Percentiles rank a stretch among this genome's conserved stretches.
phyloP scores from a whole-genome alignment of 163 green algal genomes.

The Picocystis sp. region DNA sequence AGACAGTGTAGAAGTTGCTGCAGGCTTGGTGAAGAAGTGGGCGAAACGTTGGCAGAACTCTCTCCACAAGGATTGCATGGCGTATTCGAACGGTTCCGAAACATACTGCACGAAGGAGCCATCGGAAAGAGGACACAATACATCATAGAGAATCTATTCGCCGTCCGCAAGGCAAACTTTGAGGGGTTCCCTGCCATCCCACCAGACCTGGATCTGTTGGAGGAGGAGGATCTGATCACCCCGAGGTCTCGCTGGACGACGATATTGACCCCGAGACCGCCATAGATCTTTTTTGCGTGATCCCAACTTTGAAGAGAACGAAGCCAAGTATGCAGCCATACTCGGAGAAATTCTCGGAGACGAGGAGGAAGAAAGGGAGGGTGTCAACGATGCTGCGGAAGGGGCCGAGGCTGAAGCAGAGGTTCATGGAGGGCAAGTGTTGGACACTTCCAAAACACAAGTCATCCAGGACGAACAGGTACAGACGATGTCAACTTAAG shows the following conservation, averaged over 20 bases:
- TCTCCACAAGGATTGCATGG: conserved; percentile 44
- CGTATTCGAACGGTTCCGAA: conserved; percentile 72
- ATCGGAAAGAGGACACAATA: conserved; percentile 77
- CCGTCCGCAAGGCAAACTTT: conserved; percentile 67
- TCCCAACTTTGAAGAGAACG: conserved; percentile 61
- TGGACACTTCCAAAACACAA: conserved; percentile 2
- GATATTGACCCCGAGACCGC: conserved; percentile 33
- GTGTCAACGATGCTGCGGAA: conserved; percentile 12
- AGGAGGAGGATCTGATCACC: conserved; percentile 86
- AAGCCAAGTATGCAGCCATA: conserved; percentile 73
- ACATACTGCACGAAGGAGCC: conserved; percentile 73
- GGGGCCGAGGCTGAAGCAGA: conserved; percentile 4
- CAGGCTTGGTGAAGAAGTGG: conserved; percentile 76
- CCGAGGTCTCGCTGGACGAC: conserved; percentile 58
- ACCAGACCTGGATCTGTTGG: conserved; percentile 80
- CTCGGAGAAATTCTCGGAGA: conserved; percentile 70
- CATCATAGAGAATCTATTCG: conserved; percentile 85
- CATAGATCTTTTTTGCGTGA: conserved; percentile 86
- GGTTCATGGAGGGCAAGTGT: conserved; percentile 14
- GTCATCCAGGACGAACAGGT: conserved; percentile 62
- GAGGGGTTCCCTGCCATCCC: conserved; percentile 42
- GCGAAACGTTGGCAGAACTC: conserved; percentile 62
- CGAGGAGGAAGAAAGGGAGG: conserved; percentile 29
- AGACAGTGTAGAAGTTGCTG: conserved; percentile 81
- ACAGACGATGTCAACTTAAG: conserved; percentile 93